phyloP scores from a whole-genome alignment of 2,329 filamentous ascomycete genomes.

The Scortechinia acanthostroma region DNA sequence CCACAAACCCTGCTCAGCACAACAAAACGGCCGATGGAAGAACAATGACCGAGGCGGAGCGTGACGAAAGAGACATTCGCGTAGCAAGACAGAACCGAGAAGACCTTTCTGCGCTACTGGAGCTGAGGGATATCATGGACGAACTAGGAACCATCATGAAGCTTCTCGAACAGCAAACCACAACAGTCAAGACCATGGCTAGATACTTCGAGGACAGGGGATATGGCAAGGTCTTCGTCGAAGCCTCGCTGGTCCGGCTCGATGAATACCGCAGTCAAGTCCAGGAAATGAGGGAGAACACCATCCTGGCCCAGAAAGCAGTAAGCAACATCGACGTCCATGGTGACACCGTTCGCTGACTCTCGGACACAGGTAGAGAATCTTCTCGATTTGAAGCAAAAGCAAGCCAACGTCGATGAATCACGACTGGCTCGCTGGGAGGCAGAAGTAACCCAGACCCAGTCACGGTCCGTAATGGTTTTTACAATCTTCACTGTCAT shows the following conservation, averaged over 20 bases:
- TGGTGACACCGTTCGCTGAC: slow-evolving; percentile 12
- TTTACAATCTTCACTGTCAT: slow-evolving; percentile 59
- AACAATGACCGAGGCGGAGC: slow-evolving; percentile 32
- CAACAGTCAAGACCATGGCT: slow-evolving; percentile 31
- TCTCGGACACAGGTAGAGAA: slow-evolving; percentile 42
- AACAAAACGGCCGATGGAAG: slow-evolving; percentile 16
- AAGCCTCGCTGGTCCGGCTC: slow-evolving; percentile 40
- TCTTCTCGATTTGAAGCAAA: slow-evolving; percentile 59
- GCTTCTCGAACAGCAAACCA: slow-evolving; percentile 48
- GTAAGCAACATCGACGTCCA: too few relatives aligned
- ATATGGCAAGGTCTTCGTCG: slow-evolving; percentile 37
- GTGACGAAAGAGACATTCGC: slow-evolving; percentile 25
- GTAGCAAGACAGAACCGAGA: slow-evolving; percentile 51
- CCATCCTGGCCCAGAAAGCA: slow-evolving; percentile 47
- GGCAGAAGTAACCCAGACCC: slow-evolving; percentile 52
- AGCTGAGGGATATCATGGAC: slow-evolving; percentile 58
- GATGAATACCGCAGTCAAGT: slow-evolving; percentile 45
- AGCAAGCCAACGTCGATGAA: slow-evolving; percentile 60
- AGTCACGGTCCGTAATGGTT: slow-evolving; percentile 58
- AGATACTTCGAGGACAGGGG: slow-evolving; percentile 16
- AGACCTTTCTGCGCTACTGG: slow-evolving; percentile 53
- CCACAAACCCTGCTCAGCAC: slow-evolving; percentile 23
- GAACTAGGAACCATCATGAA: slow-evolving; percentile 48
- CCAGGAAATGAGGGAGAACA: slow-evolving; percentile 48
- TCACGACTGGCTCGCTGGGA: slow-evolving; percentile 55